Evolutionary conservation across 2,329 filamentous ascomycete genomes (phyloP), one percentile per base, ranked within the genome.

Genomic region (Exophiala sp.): DNA sequence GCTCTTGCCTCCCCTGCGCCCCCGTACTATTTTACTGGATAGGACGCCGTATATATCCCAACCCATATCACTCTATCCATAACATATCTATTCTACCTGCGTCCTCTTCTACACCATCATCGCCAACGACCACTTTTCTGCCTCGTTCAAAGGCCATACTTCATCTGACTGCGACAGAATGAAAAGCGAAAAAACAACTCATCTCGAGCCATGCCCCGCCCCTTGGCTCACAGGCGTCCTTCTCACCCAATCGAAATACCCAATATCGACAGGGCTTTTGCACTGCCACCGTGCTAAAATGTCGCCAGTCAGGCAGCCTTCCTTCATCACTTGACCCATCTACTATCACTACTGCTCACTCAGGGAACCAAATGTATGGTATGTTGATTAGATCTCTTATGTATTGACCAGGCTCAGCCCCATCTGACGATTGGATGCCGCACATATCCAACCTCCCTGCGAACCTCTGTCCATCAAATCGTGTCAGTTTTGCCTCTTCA

Each of bases 241-340:
- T 39, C 9, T 38, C 40, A 23, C 34, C 52, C 52, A 55, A 55
- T 55, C 38, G 47, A 42, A 43, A 10, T 13, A 23, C 6, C 21
- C 34, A 35, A 34, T 19, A 8, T 18, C 43, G 48, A 44, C 45
- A 44, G 34, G 50, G 41, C 35, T 43, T 48, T 54, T 55, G 52
- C 52, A 55, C 52, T 55, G 52, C 52, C 52, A 55, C 52, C 18
- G 22, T 48, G 43, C 48, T 51, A 52, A 51, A 29, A 32, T 34
- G 38, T 47, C 42, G 42, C 34, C 45, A 24, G 46, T 43, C 48
- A 55, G 48, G 52, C 44, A 43, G 27, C 44, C 39, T 47, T 34
- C 43, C 42, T 50, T 46, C 42, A 39, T 46, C 42, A 39, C 21
- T 29, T 37, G 23, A 24, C 11, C 21, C 38, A 41, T 6, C n/a